Percentiles rank a stretch among this genome's conserved stretches.
phyloP scores from a whole-genome alignment of 306 rosid genomes.

The Pterocarpus santalinus region DNA sequence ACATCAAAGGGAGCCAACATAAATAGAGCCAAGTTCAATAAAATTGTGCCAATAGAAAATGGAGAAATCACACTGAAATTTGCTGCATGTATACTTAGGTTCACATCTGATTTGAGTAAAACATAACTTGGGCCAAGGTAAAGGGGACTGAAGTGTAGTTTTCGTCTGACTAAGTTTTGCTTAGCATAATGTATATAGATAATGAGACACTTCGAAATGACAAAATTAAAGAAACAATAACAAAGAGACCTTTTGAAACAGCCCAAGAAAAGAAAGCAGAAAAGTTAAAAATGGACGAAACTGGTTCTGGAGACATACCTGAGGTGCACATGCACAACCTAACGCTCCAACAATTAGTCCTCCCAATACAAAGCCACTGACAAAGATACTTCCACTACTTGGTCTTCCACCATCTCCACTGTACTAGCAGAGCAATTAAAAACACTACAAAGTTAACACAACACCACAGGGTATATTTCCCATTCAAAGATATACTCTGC shows the following conservation, averaged over 20 bases:
- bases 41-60: constrained; percentile 13
- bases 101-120: constrained; percentile 18
- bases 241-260: neutral
- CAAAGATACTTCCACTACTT: constrained; percentile 57
- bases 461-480: constrained; percentile 3
- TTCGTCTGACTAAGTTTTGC: neutral
- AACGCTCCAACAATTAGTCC: constrained; percentile 71
- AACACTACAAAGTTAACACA: constrained; percentile 10
- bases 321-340: constrained; percentile 71
- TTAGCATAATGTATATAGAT: neutral
- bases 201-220: neutral
- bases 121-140: constrained; percentile 21
- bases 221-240: neutral
- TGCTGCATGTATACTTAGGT: neutral
- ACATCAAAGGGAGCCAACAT: constrained; percentile 22
- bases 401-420: constrained; percentile 60
- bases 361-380: constrained; percentile 76
- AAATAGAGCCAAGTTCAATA: neutral
- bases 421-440: constrained; percentile 43
- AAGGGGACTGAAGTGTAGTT: neutral
- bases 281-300: neutral
- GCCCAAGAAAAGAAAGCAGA: neutral
- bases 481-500: neutral
- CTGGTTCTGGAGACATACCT: constrained; percentile 54
- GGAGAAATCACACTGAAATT: constrained; percentile 23